These are phyloP conservation scores for Lentinus brumalis DNA, from an alignment of 768 basidiomycete species.

Conservation along the genomic window DNA sequence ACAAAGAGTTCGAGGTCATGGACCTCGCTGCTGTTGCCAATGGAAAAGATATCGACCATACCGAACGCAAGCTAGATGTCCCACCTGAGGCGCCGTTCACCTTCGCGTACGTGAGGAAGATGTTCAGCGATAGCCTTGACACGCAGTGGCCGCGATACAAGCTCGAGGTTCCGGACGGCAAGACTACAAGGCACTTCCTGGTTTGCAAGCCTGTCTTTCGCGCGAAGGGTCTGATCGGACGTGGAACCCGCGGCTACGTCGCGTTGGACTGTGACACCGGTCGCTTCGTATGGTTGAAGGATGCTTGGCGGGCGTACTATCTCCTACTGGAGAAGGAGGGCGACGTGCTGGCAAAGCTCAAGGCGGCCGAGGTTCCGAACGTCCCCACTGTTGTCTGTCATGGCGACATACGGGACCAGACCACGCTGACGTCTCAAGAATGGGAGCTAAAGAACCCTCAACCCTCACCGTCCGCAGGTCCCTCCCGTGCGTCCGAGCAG, in stretches of 20 bases:
- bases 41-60: not conserved
- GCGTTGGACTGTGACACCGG: slow-evolving; percentile 8
- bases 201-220: slow-evolving; percentile 6
- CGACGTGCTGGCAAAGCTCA: not conserved
- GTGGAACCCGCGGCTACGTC: slow-evolving; percentile 16
- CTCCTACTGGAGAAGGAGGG: slow-evolving; percentile 4
- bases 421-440: not conserved
- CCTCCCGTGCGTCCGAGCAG: not conserved
- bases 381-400: not conserved
- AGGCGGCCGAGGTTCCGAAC: not conserved
- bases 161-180: slow-evolving; percentile 3
- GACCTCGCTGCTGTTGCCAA: not conserved
- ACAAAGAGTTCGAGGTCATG: not conserved
- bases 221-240: slow-evolving; percentile 3
- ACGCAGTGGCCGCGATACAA: slow-evolving; percentile 3
- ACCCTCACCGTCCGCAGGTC: not conserved
- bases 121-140: not conserved
- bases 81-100: not conserved
- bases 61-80: not conserved
- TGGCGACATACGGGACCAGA: not conserved
- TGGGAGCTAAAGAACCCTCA: not conserved
- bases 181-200: slow-evolving; percentile 1
- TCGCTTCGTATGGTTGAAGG: slow-evolving; percentile 16
- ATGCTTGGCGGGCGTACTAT: slow-evolving; percentile 11
- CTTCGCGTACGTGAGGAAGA: slow-evolving; percentile 7